These are phyloP conservation scores for Lichtheimia hyalospora DNA, from an alignment of 371 early-diverging fungal species.

Conservation along the genomic window DNA sequence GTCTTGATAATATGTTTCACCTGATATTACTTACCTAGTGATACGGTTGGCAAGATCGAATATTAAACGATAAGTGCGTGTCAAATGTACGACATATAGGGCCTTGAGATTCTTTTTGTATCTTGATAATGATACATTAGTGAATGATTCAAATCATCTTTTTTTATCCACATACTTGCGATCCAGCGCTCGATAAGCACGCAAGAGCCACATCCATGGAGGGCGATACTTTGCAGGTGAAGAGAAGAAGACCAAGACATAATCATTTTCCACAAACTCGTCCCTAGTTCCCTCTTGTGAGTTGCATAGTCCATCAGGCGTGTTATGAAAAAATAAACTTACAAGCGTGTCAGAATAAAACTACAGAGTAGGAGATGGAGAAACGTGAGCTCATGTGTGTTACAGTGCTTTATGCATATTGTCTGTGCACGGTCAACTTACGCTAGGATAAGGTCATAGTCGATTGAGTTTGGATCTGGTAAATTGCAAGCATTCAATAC, in stretches of 20 bases:
- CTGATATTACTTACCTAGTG: slow-evolving; percentile 26
- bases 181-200: slow-evolving; percentile 78
- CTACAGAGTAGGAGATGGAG: slow-evolving; percentile 11
- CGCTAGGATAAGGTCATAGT: slow-evolving; percentile 83
- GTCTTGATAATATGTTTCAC: neutral
- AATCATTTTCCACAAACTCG: slow-evolving; percentile 84
- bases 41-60: slow-evolving; percentile 49
- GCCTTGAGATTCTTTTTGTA: slow-evolving; percentile 93
- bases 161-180: slow-evolving; percentile 54
- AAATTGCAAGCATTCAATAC: slow-evolving; percentile 80
- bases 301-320: neutral
- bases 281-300: slow-evolving; percentile 32
- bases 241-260: slow-evolving; percentile 84
- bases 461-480: slow-evolving; percentile 71
- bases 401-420: too few relatives aligned
- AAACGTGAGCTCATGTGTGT: too few relatives aligned
- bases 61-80: slow-evolving; percentile 35
- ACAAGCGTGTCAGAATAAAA: slow-evolving; percentile 43
- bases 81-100: slow-evolving; percentile 84
- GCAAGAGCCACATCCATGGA: slow-evolving; percentile 82
- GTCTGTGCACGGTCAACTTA: slow-evolving; percentile 23
- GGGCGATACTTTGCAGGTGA: slow-evolving; percentile 79
- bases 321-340: slow-evolving; percentile 13
- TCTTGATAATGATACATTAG: slow-evolving; percentile 33
- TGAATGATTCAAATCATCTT: neutral